Conservation (phyloP, 2,329 filamentous ascomycete genomes). For the Hirsutella minnesotensis region DNA sequence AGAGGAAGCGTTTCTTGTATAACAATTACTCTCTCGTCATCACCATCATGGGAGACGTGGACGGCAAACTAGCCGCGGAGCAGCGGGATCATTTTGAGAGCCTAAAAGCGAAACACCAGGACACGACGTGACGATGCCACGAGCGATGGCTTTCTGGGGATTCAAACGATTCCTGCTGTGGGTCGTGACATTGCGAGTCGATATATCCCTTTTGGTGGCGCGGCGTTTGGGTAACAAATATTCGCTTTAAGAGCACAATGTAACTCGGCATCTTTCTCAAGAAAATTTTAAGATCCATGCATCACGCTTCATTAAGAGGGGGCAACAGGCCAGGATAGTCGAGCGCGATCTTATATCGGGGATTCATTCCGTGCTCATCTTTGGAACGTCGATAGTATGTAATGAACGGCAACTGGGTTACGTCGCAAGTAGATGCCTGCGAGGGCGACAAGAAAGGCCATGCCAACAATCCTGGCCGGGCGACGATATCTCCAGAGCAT, state of each 20-base stretch:
- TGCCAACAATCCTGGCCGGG: constrained; percentile 47
- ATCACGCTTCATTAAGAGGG: too few relatives aligned
- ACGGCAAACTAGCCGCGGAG: constrained; percentile 62
- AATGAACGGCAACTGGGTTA: constrained; percentile 20
- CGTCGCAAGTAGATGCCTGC: constrained; percentile 57
- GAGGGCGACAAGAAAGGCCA: constrained; percentile 55
- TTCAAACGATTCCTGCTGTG: not conserved
- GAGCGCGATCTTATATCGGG: too few relatives aligned
- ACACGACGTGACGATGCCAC: constrained; percentile 16
- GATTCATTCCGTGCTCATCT: constrained; percentile 2
- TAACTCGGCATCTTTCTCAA: too few relatives aligned
- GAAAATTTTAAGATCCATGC: too few relatives aligned
- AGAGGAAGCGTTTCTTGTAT: constrained; percentile 77
- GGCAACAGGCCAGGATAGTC: too few relatives aligned
- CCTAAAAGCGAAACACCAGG: constrained; percentile 47
- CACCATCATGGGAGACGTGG: constrained; percentile 75
- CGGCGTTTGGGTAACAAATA: not conserved
- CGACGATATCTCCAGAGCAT: constrained; percentile 52
- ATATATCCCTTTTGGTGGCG: not conserved
- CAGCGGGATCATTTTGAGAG: constrained; percentile 64
- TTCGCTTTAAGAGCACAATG: too few relatives aligned
- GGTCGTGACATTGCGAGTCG: not conserved
- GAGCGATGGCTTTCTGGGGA: not conserved
- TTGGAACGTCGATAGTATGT: constrained; percentile 15
- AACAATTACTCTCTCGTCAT: constrained; percentile 95